phyloP scores from a whole-genome alignment of 73 alveolate species.

The Stentor coeruleus region DNA sequence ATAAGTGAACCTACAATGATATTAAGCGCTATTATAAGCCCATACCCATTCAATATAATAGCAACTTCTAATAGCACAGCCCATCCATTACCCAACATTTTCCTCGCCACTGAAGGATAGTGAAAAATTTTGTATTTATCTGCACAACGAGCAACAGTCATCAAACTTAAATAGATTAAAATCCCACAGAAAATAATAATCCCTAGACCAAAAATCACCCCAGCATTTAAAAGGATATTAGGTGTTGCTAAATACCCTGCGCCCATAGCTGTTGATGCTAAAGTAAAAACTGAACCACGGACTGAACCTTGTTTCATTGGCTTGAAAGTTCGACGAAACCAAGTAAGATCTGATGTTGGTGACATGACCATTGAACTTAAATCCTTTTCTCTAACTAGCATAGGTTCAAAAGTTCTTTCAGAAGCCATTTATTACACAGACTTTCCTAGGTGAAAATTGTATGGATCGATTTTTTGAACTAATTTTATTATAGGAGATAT shows the following conservation, averaged over 20 bases:
- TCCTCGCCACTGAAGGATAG: slow-evolving; percentile 20
- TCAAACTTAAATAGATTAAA: slow-evolving; percentile 26
- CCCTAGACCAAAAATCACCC: slow-evolving; percentile 49
- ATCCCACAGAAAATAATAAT: slow-evolving; percentile 39
- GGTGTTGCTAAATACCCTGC: slow-evolving; percentile 74
- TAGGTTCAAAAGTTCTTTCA: not conserved
- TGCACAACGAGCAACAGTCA: slow-evolving; percentile 9
- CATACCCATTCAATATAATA: not conserved
- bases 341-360: not conserved
- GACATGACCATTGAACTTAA: not conserved
- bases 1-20: not conserved
- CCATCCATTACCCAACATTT: slow-evolving; percentile 9
- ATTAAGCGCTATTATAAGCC: slow-evolving; percentile 7
- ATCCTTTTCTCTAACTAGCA: not conserved
- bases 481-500: too few species aligned
- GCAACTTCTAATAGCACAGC: not conserved
- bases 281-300: slow-evolving; percentile 60
- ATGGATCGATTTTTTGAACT: too few species aligned
- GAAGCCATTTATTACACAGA: too few species aligned
- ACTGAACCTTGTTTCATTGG: slow-evolving; percentile 44
- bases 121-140: slow-evolving; percentile 13
- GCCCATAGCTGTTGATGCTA: slow-evolving; percentile 68
- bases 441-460: too few species aligned
- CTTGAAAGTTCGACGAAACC: slow-evolving; percentile 40
- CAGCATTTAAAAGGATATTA: slow-evolving; percentile 45